Conservation (phyloP, 2,329 filamentous ascomycete species). For the Cucurbitaria berberidis region DNA sequence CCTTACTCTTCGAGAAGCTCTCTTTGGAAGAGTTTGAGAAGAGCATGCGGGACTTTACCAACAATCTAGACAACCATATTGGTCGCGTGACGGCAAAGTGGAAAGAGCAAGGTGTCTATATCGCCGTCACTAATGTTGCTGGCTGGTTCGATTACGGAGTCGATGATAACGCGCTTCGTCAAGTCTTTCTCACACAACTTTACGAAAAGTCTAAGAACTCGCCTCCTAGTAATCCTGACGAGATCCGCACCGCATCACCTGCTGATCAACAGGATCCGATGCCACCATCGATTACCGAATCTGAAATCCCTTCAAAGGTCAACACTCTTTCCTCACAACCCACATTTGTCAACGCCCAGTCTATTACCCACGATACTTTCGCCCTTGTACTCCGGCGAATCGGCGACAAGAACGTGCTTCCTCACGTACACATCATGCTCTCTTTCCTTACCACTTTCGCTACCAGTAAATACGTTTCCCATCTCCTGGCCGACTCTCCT, state of each 20-base stretch:
- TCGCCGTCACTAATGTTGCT: conserved; percentile 64
- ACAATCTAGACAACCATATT: conserved; percentile 64
- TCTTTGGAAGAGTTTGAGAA: conserved; percentile 55
- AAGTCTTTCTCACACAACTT: conserved; percentile 21
- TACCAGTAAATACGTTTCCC: conserved; percentile 38
- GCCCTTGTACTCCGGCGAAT: conserved; percentile 58
- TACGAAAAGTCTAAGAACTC: conserved; percentile 10
- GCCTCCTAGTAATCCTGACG: conserved; percentile 19
- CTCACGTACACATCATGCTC: conserved; percentile 68
- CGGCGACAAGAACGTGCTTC: conserved; percentile 65
- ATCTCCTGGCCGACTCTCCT: conserved; percentile 51
- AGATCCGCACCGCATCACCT: conserved; percentile 23
- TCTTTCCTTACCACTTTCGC: conserved; percentile 62
- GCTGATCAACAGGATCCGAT: conserved; percentile 18
- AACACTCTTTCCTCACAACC: conserved; percentile 18
- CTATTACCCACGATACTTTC: conserved; percentile 55
- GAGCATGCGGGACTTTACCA: conserved; percentile 58
- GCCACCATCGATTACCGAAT: conserved; percentile 20
- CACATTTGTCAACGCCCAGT: conserved; percentile 44
- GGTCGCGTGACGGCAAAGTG: conserved; percentile 58
- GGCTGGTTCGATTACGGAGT: conserved; percentile 61
- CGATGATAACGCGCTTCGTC: conserved; percentile 50
- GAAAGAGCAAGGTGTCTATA: conserved; percentile 64
- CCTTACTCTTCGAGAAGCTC: conserved; percentile 65
- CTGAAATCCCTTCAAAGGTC: conserved; percentile 25